Conservation (phyloP, 306 rosid genomes). For the Prinsepia uniflora region DNA sequence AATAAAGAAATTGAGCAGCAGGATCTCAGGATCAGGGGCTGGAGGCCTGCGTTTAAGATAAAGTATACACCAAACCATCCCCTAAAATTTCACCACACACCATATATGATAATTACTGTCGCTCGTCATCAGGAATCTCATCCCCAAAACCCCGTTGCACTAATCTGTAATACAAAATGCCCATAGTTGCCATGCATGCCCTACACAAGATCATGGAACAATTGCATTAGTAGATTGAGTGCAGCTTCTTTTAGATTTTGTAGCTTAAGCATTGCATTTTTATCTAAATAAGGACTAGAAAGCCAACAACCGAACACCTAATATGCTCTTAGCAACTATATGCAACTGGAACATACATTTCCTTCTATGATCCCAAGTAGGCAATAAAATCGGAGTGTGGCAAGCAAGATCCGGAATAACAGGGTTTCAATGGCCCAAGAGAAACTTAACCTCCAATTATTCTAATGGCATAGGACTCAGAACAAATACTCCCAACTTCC, state of each 20-base stretch:
- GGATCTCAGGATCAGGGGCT: constrained; percentile 31
- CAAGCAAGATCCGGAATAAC: neutral
- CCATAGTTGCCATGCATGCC: constrained; percentile 99
- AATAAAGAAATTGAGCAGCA: constrained; percentile 32
- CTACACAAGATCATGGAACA: constrained; percentile 43
- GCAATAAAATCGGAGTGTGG: neutral
- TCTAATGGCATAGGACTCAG: neutral
- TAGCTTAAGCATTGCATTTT: neutral
- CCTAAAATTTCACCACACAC: constrained; percentile 19
- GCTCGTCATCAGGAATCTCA: constrained; percentile 49
- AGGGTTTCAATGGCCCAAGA: neutral
- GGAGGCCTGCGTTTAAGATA: constrained; percentile 26
- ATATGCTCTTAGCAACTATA: neutral
- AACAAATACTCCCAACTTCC: neutral
- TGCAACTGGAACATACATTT: neutral
- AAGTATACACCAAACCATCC: constrained; percentile 26
- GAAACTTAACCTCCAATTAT: constrained; percentile 13
- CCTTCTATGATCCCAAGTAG: neutral
- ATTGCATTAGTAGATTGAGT: constrained; percentile 22
- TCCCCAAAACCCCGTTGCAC: constrained; percentile 71
- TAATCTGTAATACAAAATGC: constrained; percentile 96
- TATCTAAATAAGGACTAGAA: neutral
- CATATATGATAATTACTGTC: constrained; percentile 23
- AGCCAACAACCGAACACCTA: neutral
- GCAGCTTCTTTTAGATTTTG: neutral